These are phyloP conservation scores for Arthrobotrys sphaeroides DNA, from an alignment of 2,329 filamentous ascomycete genomes.

Conservation along the genomic window DNA sequence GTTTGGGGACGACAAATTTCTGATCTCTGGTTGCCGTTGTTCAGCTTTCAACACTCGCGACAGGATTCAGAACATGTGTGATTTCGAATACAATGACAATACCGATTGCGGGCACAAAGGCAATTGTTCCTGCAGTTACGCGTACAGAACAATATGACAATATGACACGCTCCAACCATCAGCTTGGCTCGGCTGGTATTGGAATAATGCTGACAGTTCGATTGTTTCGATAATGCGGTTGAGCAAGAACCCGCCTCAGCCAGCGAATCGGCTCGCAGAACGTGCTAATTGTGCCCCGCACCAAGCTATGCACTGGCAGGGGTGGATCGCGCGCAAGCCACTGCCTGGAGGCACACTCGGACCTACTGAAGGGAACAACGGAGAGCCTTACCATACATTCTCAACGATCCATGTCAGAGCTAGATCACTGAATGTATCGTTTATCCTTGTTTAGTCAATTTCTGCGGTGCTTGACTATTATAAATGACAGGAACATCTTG, in stretches of 20 bases:
- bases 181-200: background rate
- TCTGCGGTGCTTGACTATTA: slow-evolving; percentile 6
- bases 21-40: background rate
- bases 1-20: no score
- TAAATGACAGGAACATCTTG: slow-evolving; percentile 7
- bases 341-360: background rate
- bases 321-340: slow-evolving; percentile 13
- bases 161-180: background rate
- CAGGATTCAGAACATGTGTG: background rate
- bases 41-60: no score
- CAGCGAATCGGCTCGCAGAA: slow-evolving; percentile 35
- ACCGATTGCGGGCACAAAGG: background rate
- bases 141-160: background rate
- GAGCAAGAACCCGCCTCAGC: slow-evolving; percentile 3
- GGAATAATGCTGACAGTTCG: slow-evolving; percentile 38
- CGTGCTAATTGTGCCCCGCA: slow-evolving; percentile 11
- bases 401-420: slow-evolving; percentile 23
- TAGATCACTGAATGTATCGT: slow-evolving; percentile 40
- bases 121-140: background rate
- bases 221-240: slow-evolving; percentile 24
- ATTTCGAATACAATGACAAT: background rate
- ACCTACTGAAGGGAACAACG: background rate
- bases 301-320: slow-evolving; percentile 17
- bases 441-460: slow-evolving; percentile 45
- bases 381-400: slow-evolving; percentile 14